A percentile compares a stretch with the other conserved stretches of the same genome.
Evolutionary conservation across 345 rosid genomes (phyloP).

Genomic region (Salix arbutifolia): DNA sequence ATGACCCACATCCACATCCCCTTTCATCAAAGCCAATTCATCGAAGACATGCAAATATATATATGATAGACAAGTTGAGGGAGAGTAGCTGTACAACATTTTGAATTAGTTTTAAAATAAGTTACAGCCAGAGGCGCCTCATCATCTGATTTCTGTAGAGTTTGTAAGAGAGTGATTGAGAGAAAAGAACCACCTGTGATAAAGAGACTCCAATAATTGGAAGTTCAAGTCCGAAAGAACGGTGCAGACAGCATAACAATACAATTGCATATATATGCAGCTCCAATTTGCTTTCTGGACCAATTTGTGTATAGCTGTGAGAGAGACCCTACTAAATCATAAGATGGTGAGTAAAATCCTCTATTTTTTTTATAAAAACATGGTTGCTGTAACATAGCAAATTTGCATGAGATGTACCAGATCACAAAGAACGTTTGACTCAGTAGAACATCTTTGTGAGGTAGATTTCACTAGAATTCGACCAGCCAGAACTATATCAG

Average conservation of each 20-base stretch:
- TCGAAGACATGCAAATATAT: too few species aligned
- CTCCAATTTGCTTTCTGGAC: constrained; percentile 68
- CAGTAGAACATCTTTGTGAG: constrained; percentile 31
- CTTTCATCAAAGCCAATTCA: too few species aligned
- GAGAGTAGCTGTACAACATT: too few species aligned
- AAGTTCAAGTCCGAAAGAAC: constrained; percentile 43
- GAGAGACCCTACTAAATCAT: constrained; percentile 46
- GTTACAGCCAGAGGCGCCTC: background rate
- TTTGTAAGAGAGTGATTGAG: background rate
- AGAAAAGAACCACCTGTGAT: constrained; percentile 47
- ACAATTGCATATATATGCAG: constrained; percentile 62
- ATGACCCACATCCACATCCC: too few species aligned
- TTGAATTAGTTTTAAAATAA: too few species aligned
- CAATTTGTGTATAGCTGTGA: constrained; percentile 54
- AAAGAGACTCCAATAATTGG: constrained; percentile 49
- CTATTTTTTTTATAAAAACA: background rate
- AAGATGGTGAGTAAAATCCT: constrained; percentile 15
- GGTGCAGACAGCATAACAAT: constrained; percentile 57
- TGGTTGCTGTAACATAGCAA: background rate
- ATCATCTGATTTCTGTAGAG: background rate
- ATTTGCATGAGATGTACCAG: constrained; percentile 37
- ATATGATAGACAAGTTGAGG: too few species aligned
- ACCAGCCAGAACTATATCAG: constrained; percentile 75
- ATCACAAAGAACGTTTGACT: constrained; percentile 29
- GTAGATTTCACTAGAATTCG: constrained; percentile 53